phyloP scores from a whole-genome alignment of 306 rosid genomes.

The Cicer bijugum region DNA sequence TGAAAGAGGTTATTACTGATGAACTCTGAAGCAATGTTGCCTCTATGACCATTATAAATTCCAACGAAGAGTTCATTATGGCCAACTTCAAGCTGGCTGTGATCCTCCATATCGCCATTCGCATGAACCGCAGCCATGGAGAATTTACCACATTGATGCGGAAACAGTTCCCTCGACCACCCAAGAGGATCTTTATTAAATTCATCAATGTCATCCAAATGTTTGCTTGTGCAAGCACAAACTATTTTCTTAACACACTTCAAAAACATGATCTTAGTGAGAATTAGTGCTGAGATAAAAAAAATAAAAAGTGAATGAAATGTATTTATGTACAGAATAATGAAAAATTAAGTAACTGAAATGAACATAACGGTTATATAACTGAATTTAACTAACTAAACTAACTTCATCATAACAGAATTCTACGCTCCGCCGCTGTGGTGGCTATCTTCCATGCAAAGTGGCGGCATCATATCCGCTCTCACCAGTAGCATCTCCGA shows the following conservation, averaged over 20 bases:
- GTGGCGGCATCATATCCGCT: too few species aligned
- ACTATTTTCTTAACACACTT: not conserved
- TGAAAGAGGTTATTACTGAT: constrained; percentile 48
- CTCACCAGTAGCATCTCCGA: too few species aligned
- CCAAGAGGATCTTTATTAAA: not conserved
- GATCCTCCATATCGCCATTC: constrained; percentile 62
- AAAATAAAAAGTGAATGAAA: too few species aligned
- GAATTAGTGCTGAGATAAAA: too few species aligned
- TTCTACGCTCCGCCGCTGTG: too few species aligned
- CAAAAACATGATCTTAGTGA: not conserved
- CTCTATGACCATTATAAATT: constrained; percentile 79
- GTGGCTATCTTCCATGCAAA: too few species aligned
- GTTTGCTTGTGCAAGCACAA: not conserved
- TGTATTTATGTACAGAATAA: too few species aligned
- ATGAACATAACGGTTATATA: not conserved
- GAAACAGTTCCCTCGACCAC: not conserved
- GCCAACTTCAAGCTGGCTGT: constrained; percentile 71
- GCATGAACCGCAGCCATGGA: constrained; percentile 71
- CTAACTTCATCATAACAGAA: not conserved
- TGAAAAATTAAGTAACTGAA: not conserved
- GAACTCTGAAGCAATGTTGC: constrained; percentile 49
- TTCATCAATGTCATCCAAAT: not conserved
- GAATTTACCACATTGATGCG: constrained; percentile 52
- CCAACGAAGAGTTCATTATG: constrained; percentile 59
- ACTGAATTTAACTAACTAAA: not conserved